Evolutionary conservation across 805 yeast species (phyloP).

Genomic region (Wilhelminamyces savonicus): DNA sequence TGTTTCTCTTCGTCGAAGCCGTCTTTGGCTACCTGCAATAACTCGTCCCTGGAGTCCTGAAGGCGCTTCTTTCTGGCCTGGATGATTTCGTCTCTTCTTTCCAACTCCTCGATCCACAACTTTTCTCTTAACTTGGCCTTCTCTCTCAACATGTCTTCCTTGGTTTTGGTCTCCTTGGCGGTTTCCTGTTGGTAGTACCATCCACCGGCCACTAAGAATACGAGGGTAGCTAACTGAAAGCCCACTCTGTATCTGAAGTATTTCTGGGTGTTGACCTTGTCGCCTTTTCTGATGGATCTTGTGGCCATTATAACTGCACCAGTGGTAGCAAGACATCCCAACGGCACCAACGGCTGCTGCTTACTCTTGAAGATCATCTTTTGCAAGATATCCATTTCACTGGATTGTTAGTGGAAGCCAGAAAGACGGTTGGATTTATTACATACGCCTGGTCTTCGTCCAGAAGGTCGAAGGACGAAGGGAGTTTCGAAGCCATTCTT

Average conservation of each 20-base stretch:
- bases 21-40: constrained; percentile 25
- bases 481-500: constrained; percentile 19
- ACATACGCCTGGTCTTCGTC: constrained; percentile 42
- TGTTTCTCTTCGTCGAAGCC: constrained; percentile 23
- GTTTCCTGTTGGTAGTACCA: constrained; percentile 52
- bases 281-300: constrained; percentile 65
- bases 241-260: constrained; percentile 90
- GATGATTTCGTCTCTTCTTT: constrained; percentile 73
- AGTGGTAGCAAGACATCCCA: constrained; percentile 73
- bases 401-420: constrained; percentile 4
- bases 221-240: constrained; percentile 76
- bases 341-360: constrained; percentile 85
- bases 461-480: constrained; percentile 44
- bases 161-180: constrained; percentile 38
- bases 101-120: constrained; percentile 86
- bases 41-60: constrained; percentile 47
- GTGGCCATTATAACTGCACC: constrained; percentile 80
- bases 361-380: constrained; percentile 58
- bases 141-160: constrained; percentile 61
- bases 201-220: constrained; percentile 80
- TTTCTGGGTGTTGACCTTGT: constrained; percentile 68
- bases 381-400: constrained; percentile 42
- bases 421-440: neutral
- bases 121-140: constrained; percentile 82
- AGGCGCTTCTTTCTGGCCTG: constrained; percentile 65